phyloP scores from a whole-genome alignment of 306 rosid species.

The Mimosa pudica region DNA sequence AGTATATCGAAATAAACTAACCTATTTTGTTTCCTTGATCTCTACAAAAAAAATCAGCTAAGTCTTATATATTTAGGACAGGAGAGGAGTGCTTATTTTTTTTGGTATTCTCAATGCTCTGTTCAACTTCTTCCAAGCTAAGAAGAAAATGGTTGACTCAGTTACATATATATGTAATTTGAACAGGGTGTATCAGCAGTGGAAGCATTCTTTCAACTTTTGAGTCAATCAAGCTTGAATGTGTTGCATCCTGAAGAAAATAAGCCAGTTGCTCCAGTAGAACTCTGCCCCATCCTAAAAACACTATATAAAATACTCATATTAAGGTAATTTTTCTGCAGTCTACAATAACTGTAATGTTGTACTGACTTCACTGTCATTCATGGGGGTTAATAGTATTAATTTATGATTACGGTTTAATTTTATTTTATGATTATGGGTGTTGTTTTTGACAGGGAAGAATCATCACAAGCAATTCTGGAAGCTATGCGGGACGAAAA shows the following conservation, averaged over 20 bases:
- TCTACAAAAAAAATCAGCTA: too few species aligned
- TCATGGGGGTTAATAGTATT: too few species aligned
- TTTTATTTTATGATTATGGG: constrained; percentile 11
- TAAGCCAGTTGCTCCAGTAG: constrained; percentile 88
- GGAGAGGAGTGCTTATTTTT: not conserved
- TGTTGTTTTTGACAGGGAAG: constrained; percentile 64
- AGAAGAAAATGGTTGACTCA: not conserved
- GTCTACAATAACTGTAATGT: not conserved
- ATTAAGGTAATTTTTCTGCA: constrained; percentile 54
- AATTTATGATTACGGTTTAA: too few species aligned
- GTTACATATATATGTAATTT: constrained; percentile 9
- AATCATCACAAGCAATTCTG: constrained; percentile 76
- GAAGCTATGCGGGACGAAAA: constrained; percentile 87
- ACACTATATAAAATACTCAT: constrained; percentile 79
- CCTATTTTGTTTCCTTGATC: too few species aligned
- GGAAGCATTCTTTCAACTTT: constrained; percentile 74
- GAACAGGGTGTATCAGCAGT: constrained; percentile 90
- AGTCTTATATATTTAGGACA: too few species aligned
- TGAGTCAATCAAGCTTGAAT: constrained; percentile 86
- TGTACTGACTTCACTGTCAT: not conserved
- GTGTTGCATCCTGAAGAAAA: constrained; percentile 88
- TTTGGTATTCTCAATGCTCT: constrained; percentile 14
- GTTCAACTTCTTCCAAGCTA: not conserved
- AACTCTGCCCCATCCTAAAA: constrained; percentile 94
- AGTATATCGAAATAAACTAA: too few species aligned